Base-by-base conservation (phyloP, 805 yeast genomes). In the Metschnikowia lachancei region DNA sequence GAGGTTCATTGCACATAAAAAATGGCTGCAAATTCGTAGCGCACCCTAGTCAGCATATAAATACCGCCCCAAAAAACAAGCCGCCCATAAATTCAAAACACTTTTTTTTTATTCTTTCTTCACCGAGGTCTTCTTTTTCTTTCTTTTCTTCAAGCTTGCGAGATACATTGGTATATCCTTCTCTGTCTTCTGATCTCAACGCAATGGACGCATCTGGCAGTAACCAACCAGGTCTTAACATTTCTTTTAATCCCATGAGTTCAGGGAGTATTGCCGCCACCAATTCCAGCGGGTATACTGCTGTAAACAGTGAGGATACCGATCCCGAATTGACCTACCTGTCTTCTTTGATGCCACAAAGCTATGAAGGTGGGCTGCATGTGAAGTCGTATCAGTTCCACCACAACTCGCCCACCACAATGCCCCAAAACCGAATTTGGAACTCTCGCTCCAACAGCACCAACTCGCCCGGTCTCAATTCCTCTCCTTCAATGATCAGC, bases 211-310 rank as follows among this genome's bases (percentile, higher is more conserved):
- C 45, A 35, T 37, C 42, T n/a, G 43, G 38, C 46, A 37, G 30
- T 51, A 32, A 50, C 43, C 45, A 55, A 50, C 41, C 58, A 32
- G 49, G 49, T 36, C 49, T 50, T 31, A 50, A 45, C 47, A 47
- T 45, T 22, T 39, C 52, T 13, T 49, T 46, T 45, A 49, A 37
- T 38, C 46, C 51, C n/a, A 38, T 53, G 46, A 47, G 54, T 28
- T 52, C 57, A 3, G 57, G 57, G 12, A 53, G 55, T 37, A 47
- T 52, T 24, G 47, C 57, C 11, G 57, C 51, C 19, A 45, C 55
- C 17, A 45, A 41, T 40, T 53, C 57, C 13, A 52, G 50, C 16
- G 55, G 54, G 4, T 50, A 43, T 19, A 52, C 53, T 14, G 54
- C 50, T 5, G 45, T 43, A 22, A 46, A 45, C 29, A 46, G 50